Conservation (phyloP, 2,329 filamentous ascomycete species). For the Septoria linicola region DNA sequence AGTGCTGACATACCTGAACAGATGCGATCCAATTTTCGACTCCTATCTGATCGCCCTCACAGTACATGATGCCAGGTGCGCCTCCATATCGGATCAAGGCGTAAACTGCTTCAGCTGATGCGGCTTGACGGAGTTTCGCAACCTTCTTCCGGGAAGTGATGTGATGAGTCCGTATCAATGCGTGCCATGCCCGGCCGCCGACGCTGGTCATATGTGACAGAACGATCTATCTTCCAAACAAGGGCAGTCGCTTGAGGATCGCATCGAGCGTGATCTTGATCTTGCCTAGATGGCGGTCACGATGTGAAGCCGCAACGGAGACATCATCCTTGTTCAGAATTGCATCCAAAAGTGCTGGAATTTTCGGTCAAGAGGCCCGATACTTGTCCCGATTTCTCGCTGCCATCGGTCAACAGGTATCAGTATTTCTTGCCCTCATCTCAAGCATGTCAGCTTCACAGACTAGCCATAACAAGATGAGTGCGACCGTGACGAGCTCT, state of each 20-base stretch:
- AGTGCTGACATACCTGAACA: constrained; percentile 51
- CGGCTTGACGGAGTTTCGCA: constrained; percentile 62
- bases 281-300: no score
- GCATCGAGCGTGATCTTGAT: background rate
- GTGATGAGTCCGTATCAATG: constrained; percentile 75
- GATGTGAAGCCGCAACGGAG: no score
- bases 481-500: no score
- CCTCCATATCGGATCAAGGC: constrained; percentile 67
- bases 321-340: no score
- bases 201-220: constrained; percentile 7
- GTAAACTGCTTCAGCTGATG: constrained; percentile 59
- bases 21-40: constrained; percentile 64
- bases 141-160: constrained; percentile 79
- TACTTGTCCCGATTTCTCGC: no score
- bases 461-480: no score
- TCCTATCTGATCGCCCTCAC: constrained; percentile 58
- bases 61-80: constrained; percentile 76
- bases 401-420: no score
- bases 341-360: no score
- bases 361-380: no score
- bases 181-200: constrained; percentile 41
- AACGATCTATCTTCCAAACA: background rate
- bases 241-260: background rate
- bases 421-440: no score
- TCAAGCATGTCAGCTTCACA: no score